A percentile compares a stretch with the other conserved stretches of the same genome.
Evolutionary conservation across 345 rosid species (phyloP).

Genomic region (Cardamine chenopodiifolia): DNA sequence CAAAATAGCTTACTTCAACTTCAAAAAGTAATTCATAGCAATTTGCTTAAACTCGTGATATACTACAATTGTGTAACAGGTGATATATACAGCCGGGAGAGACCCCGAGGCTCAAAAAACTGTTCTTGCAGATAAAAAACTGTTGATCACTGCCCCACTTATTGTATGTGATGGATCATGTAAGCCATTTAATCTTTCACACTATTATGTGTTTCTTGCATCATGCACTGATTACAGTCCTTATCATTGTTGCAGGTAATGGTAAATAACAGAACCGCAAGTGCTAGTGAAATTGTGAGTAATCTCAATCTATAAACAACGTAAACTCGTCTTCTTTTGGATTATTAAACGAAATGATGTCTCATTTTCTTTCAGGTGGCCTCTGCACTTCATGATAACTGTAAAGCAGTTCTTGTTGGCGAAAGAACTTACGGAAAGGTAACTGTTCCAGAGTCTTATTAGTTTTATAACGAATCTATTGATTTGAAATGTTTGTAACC

Average conservation of each 20-base stretch:
- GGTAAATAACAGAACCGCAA: constrained; percentile 90
- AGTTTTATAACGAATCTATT: not conserved
- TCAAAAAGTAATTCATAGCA: not conserved
- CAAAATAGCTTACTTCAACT: not conserved
- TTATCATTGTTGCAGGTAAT: constrained; percentile 58
- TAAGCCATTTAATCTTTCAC: constrained; percentile 23
- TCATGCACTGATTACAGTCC: constrained; percentile 13
- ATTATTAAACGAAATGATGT: not conserved
- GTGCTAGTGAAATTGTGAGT: constrained; percentile 97
- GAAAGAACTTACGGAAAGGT: constrained; percentile 95
- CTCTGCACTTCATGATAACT: constrained; percentile 97
- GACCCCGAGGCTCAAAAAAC: constrained; percentile 66
- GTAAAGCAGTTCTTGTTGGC: constrained; percentile 95
- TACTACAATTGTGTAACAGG: constrained; percentile 49
- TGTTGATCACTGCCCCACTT: constrained; percentile 70
- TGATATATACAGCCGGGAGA: constrained; percentile 82
- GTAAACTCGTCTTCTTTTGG: constrained; percentile 1
- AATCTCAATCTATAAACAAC: not conserved
- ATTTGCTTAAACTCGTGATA: constrained; percentile 2
- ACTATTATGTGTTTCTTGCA: not conserved
- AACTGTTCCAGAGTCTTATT: not conserved
- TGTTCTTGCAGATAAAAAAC: constrained; percentile 62
- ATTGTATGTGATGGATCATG: constrained; percentile 62
- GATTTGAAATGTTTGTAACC: constrained; percentile 23
- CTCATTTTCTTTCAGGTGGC: constrained; percentile 65